A percentile compares a stretch with the other conserved stretches of the same genome.
phyloP scores from a whole-genome alignment of 768 basidiomycete genomes.

The Amanita polypyramis region DNA sequence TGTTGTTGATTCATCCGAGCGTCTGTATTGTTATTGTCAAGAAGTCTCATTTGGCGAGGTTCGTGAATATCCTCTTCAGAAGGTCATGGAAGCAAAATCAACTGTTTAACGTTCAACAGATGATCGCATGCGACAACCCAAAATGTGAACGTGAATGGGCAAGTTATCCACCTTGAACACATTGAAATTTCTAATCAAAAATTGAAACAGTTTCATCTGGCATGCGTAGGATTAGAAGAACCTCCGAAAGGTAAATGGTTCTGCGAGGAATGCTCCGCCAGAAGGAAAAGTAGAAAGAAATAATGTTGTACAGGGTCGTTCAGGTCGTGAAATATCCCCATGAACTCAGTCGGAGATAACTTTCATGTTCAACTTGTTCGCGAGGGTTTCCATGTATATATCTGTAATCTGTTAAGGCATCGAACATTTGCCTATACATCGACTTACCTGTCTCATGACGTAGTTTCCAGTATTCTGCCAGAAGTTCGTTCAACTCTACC shows the following conservation, averaged over 20 bases:
- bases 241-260: slow-evolving; percentile 62
- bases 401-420: not conserved
- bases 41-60: slow-evolving; percentile 75
- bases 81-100: slow-evolving; percentile 1
- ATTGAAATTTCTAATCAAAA: not conserved
- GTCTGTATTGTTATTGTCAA: slow-evolving; percentile 74
- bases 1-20: slow-evolving; percentile 35
- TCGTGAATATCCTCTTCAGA: slow-evolving; percentile 16
- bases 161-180: slow-evolving; percentile 18
- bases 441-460: slow-evolving; percentile 61
- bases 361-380: slow-evolving; percentile 66
- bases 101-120: slow-evolving; percentile 35
- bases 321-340: slow-evolving; percentile 2
- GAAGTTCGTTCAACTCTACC: slow-evolving; percentile 66
- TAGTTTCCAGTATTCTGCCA: slow-evolving; percentile 77
- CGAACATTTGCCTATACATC: not conserved
- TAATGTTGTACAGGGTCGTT: not conserved
- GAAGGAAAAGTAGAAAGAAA: slow-evolving; percentile 18
- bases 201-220: slow-evolving; percentile 54
- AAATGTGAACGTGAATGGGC: slow-evolving; percentile 80
- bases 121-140: slow-evolving; percentile 79
- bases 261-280: slow-evolving; percentile 51
- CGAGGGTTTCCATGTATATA: slow-evolving; percentile 82
- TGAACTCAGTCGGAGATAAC: slow-evolving; percentile 17
- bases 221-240: slow-evolving; percentile 50